Conservation (phyloP, 192 early-diverging fungal species). For the Pilobolus umbonatus region DNA sequence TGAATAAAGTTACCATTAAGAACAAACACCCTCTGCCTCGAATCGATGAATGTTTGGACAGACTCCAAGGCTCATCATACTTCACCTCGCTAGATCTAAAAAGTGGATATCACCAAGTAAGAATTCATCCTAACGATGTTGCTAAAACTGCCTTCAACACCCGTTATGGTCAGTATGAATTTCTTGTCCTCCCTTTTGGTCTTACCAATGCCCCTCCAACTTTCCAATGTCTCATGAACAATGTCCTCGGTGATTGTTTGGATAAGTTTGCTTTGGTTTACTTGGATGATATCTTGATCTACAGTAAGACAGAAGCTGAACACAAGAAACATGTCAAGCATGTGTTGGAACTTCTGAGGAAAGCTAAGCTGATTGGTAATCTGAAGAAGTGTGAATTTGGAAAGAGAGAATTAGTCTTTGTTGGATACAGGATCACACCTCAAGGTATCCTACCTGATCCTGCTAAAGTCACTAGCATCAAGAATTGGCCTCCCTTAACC, state of each 20-base stretch:
- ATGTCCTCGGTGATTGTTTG: neutral
- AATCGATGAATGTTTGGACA: constrained; percentile 43
- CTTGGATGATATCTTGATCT: constrained; percentile 43
- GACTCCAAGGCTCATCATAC: constrained; percentile 16
- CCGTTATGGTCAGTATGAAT: constrained; percentile 15
- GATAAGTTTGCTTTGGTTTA: constrained; percentile 30
- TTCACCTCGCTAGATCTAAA: constrained; percentile 46
- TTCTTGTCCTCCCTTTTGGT: constrained; percentile 28
- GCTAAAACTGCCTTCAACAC: constrained; percentile 34
- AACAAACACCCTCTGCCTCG: constrained; percentile 47
- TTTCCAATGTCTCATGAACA: constrained; percentile 22
- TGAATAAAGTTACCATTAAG: constrained; percentile 47
- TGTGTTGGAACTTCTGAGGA: constrained; percentile 14
- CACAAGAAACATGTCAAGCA: constrained; percentile 23
- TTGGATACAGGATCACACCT: constrained; percentile 24
- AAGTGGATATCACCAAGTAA: constrained; percentile 41
- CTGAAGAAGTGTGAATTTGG: constrained; percentile 10
- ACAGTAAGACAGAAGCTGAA: constrained; percentile 22
- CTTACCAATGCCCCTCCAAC: constrained; percentile 19
- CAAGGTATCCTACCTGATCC: constrained; percentile 21
- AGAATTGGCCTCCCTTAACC: constrained; percentile 14
- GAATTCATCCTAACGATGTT: constrained; percentile 26
- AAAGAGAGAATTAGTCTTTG: constrained; percentile 19
- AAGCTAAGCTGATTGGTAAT: constrained; percentile 17
- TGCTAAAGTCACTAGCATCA: constrained; percentile 19